Evolutionary conservation across 2,329 filamentous ascomycete genomes (phyloP).

Genomic region (Penicillium olsonii): DNA sequence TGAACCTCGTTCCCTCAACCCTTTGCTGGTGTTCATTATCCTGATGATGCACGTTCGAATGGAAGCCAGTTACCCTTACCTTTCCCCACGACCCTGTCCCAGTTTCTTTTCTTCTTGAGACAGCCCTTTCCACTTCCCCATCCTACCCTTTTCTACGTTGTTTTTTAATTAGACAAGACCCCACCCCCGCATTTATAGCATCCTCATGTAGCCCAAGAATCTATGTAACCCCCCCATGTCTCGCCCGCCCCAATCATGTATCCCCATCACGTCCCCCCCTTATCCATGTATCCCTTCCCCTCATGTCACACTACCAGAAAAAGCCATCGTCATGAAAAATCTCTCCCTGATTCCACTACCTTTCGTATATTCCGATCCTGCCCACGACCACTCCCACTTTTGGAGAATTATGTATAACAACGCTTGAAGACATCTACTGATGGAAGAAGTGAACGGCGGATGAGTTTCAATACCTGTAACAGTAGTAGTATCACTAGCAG

Average conservation of each 20-base stretch:
- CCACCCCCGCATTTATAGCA: conserved; percentile 30
- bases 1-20: conserved; percentile 9
- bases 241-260: conserved; percentile 32
- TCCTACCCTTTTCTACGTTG: conserved; percentile 21
- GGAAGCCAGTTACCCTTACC: conserved; percentile 11
- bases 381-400: conserved; percentile 5
- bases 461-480: conserved; percentile 2
- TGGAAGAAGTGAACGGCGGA: conserved; percentile 4
- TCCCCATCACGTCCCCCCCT: conserved; percentile 24
- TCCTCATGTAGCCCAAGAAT: conserved; percentile 36
- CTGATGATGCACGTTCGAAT: conserved; percentile 22
- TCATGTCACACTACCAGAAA: conserved; percentile 27
- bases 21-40: conserved; percentile 13
- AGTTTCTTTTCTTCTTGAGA: conserved; percentile 19
- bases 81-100: conserved; percentile 12
- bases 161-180: conserved; percentile 43
- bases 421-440: neutral
- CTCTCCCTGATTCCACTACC: conserved; percentile 18
- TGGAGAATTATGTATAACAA: conserved; percentile 16
- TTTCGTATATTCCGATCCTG: conserved; percentile 19
- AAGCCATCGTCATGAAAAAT: conserved; percentile 38
- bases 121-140: conserved; percentile 24
- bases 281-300: conserved; percentile 20
- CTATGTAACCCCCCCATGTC: conserved; percentile 41
- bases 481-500: conserved; percentile 7